Evolutionary conservation across 768 basidiomycete species (phyloP).

Genomic region (Auricularia auricula-judae): DNA sequence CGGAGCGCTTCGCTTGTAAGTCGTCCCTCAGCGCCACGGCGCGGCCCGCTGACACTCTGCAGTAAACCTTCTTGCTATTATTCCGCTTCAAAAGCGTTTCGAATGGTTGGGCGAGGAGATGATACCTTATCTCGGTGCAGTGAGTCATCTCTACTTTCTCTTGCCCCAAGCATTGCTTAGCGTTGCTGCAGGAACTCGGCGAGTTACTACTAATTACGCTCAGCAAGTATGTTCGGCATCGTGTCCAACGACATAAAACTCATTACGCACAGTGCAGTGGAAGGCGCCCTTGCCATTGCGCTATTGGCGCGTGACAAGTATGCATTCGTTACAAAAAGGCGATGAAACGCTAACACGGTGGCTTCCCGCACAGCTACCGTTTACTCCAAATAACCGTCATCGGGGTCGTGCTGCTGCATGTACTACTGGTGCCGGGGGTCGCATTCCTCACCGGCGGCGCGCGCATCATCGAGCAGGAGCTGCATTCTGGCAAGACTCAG

Average conservation of each 20-base stretch:
- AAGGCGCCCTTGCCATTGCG: conserved; percentile 61
- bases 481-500: conserved; percentile 46
- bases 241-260: not conserved
- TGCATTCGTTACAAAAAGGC: not conserved
- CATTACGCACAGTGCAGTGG: conserved; percentile 39
- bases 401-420: conserved; percentile 66
- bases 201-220: conserved; percentile 54
- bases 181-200: conserved; percentile 31
- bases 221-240: conserved; percentile 44
- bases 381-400: not conserved
- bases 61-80: conserved; percentile 58
- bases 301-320: conserved; percentile 27
- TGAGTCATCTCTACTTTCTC: not conserved
- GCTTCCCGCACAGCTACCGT: not conserved
- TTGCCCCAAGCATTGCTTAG: not conserved
- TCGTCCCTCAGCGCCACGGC: not conserved
- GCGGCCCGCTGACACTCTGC: not conserved
- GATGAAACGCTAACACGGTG: not conserved
- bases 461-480: conserved; percentile 50
- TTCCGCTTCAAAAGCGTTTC: conserved; percentile 54
- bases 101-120: conserved; percentile 54
- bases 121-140: conserved; percentile 41
- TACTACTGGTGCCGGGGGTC: conserved; percentile 58
- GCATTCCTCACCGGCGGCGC: conserved; percentile 62
- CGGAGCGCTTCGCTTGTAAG: not conserved